Base-by-base conservation (phyloP, 2,329 filamentous ascomycete species). In the Aspergillus luchuensis region DNA sequence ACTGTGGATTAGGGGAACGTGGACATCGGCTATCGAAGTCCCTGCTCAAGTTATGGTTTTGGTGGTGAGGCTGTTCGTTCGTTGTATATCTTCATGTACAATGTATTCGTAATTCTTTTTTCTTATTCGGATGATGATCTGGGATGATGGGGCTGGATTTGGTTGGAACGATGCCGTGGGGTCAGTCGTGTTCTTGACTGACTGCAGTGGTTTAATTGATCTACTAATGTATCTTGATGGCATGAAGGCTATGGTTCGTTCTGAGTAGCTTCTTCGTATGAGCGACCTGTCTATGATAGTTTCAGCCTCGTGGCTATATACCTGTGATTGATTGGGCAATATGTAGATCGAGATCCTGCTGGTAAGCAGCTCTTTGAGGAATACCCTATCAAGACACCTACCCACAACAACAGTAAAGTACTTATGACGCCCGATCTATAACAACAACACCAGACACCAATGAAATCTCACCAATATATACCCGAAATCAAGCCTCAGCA, bases 401-500 rank as follows among this genome's bases (percentile, higher is more conserved):
- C 39, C n/a, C 39, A 4, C 17, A 6, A 4, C 7, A 1, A n/a
- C n/a, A 19, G 39, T 43, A 15, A 4, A 5, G 8, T 30, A 23
- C 21, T 23, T 23, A 36, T 36, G 30, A 36, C 11, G 4, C 10
- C 33, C 5, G 33, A 33, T 36, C 33, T 36, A 36, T 23, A 28
- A 30, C 5, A 51, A 13, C 15, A 8, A 28, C 10, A 19, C 23
- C 23, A 49, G 30, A 33, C 23, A 52, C n/a, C 8, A 11, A 36
- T 36, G 4, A 15, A 6, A 2, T 13, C 33, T 13, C 33, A 6
- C 0, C 5, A 6, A 36, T 36, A 36, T 36, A 11, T 36, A 36
- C 11, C 33, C 33, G 5, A 15, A 13, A 36, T 63, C 43, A 66
- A 7, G 56, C 57, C 43, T 56, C 80, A 0, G 88, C 84, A 63